Base-by-base conservation (phyloP, 441 rosid genomes). In the Dalechampia spathulata region DNA sequence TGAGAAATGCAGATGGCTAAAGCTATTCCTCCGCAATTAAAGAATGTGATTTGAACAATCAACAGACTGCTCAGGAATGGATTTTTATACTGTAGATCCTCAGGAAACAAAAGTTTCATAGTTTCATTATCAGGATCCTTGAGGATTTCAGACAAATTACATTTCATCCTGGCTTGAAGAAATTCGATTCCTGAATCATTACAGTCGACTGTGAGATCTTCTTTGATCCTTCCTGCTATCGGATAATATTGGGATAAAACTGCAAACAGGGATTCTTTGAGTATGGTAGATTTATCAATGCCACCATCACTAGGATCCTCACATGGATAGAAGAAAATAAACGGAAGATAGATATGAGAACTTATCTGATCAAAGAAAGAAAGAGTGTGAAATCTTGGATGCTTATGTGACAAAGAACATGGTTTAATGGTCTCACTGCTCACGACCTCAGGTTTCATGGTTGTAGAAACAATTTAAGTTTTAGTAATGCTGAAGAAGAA, bases 11-110 rank as follows among this genome's bases (percentile, higher is more conserved):
- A 42, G 10, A 66, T 32, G 1, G 62, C 72, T 26, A 71, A 28
- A 1, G 68, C 75, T 17, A 77, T n/a, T 5, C 73, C 75, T 14
- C 75, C 74, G 23, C 78, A 62, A 0, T 32, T 28, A 42, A 42
- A 55, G 38, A 61, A 16, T 12, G 20, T 71, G 10, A 37, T 65
- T 53, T 74, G 76, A 48, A 76, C 71, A 7, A 38, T 42, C 27
- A 65, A 7, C 5, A 51, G 49, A 37, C 51, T 41, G 10, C 54
- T 30, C 14, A 43, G 21, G 17, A 14, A 17, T 14, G 41, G 51
- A 44, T 59, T 49, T 39, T 58, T 37, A 38, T 16, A 48, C 38
- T 16, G 46, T n/a, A 47, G 2, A 58, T 49, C 53, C 0, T 48
- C 47, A n/a, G 63, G 55, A 23, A 58, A 23, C 38, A 58, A 28